A percentile compares a stretch with the other conserved stretches of the same genome.
phyloP scores from a whole-genome alignment of 164 flowering plant species.

The Chloranthus sessilifolius region DNA sequence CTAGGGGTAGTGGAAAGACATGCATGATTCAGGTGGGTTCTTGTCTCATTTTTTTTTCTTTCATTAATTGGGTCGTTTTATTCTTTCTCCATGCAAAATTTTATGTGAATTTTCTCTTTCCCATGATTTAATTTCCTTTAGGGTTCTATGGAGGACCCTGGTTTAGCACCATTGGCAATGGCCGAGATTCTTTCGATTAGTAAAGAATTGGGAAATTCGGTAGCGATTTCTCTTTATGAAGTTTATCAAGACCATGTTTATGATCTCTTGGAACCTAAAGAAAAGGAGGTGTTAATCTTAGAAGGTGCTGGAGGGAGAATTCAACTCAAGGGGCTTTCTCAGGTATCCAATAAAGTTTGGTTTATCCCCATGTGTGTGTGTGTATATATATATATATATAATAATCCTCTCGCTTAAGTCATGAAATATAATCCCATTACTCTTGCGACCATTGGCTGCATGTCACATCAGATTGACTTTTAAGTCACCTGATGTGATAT shows the following conservation, averaged over 20 bases:
- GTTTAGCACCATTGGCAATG: constrained; percentile 54
- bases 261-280: constrained; percentile 48
- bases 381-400: no score
- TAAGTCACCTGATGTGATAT: no score
- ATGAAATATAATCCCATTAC: no score
- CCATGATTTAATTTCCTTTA: constrained; percentile 6
- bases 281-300: constrained; percentile 31
- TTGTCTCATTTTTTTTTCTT: background rate
- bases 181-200: constrained; percentile 41
- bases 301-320: constrained; percentile 51
- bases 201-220: constrained; percentile 22
- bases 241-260: constrained; percentile 43
- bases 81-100: background rate
- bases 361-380: no score
- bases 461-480: no score
- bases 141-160: constrained; percentile 56
- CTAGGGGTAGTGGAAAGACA: constrained; percentile 70
- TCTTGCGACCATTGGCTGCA: no score
- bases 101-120: background rate
- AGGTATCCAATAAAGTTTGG: no score
- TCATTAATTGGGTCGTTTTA: background rate
- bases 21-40: constrained; percentile 46
- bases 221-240: constrained; percentile 54
- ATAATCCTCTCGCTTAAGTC: no score
- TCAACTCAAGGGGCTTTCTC: constrained; percentile 64